Evolutionary conservation across 139 green algal genomes (phyloP), one percentile per base, ranked within the genome.

Genomic region (Eudorina sp.): DNA sequence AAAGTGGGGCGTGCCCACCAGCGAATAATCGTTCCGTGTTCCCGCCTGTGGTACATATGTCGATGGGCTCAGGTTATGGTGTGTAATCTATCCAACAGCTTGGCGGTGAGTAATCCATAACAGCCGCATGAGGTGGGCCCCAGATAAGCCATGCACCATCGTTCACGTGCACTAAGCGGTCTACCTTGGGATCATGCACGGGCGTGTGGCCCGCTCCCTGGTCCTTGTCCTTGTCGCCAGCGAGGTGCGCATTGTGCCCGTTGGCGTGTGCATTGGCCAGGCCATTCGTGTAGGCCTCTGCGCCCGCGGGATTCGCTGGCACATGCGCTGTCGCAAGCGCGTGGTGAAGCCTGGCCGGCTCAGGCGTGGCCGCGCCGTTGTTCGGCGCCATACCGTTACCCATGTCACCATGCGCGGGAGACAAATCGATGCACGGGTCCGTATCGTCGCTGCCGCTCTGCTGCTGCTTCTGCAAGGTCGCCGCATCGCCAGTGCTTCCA

Each of bases 1-100:
- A 85, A 94, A 96, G 78, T 96, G 94, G 0, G 94, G 94, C 8
- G 94, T 96, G 83, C 94, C 94, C 43, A 94, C 92, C 34, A 92
- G 83, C 53, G 84, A 60, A 51, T 88, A 81, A 68, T 88, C 83
- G 51, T 88, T 87, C 18, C 45, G 81, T 18, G 81, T 87, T 45
- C 81, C 81, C 1, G 36, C 68, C 68, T 76, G 36, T 6, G 58
- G 58, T 6, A 68, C n/a, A n/a, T n/a, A n/a, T n/a, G n/a, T n/a
- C n/a, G n/a, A n/a, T n/a, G n/a, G n/a, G n/a, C n/a, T n/a, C n/a
- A n/a, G n/a, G n/a, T n/a, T n/a, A n/a, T n/a, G n/a, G n/a, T n/a
- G n/a, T n/a, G n/a, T n/a, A n/a, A n/a, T n/a, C n/a, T n/a, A n/a
- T n/a, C n/a, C n/a, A n/a, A n/a, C n/a, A n/a, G n/a, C n/a, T n/a